A percentile compares a stretch with the other conserved stretches of the same genome.
phyloP scores from a whole-genome alignment of 2,329 filamentous ascomycete genomes.

The Epichloe festucae region DNA sequence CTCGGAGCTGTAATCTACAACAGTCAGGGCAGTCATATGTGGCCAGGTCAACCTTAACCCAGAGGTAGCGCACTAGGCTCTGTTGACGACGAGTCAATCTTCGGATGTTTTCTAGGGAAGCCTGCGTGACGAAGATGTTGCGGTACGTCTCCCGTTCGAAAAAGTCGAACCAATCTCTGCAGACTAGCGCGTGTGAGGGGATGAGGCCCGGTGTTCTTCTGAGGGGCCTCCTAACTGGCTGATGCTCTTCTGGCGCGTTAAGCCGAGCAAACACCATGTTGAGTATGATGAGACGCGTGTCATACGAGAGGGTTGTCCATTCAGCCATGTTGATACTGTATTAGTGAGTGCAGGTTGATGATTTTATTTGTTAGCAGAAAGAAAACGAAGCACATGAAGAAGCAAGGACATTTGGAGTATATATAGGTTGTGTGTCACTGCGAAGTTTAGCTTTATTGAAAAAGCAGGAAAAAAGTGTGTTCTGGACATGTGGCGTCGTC shows the following conservation, averaged over 20 bases:
- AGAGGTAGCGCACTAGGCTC: not conserved
- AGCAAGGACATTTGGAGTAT: not conserved
- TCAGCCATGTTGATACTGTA: not conserved
- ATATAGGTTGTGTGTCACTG: not conserved
- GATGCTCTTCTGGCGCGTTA: not conserved
- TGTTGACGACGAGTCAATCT: not conserved
- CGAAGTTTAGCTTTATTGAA: not conserved
- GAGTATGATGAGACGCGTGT: not conserved
- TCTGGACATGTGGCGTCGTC: not conserved
- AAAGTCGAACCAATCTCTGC: not conserved
- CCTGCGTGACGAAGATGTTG: not conserved
- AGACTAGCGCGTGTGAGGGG: not conserved
- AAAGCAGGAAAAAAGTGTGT: not conserved
- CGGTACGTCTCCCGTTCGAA: not conserved
- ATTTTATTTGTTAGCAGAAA: not conserved
- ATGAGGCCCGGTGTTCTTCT: not conserved
- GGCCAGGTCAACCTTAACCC: not conserved
- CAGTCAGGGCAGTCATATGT: not conserved
- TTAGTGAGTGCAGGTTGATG: not conserved
- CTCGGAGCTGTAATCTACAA: not conserved
- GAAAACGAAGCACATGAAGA: not conserved
- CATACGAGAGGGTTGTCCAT: not conserved
- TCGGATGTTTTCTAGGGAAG: not conserved
- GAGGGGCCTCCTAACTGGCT: not conserved
- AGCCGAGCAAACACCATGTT: not conserved